phyloP scores from a whole-genome alignment of 805 yeast species.

The Zygosaccharomyces bisporus region DNA sequence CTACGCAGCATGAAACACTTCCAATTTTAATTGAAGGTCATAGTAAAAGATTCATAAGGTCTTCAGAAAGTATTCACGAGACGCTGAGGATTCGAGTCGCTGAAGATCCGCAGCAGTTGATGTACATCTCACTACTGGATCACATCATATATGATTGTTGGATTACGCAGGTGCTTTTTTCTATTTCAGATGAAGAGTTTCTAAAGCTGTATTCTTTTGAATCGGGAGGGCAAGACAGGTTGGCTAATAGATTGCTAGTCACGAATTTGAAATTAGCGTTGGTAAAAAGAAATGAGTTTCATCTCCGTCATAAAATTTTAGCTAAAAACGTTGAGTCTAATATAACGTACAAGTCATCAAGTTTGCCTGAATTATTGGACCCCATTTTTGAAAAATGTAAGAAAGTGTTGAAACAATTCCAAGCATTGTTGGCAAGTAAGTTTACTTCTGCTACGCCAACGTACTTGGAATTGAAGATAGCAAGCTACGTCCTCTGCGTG shows the following conservation, averaged over 20 bases:
- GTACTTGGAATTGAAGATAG: constrained; percentile 33
- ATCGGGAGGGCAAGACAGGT: not conserved
- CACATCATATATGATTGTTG: constrained; percentile 49
- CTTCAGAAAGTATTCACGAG: constrained; percentile 38
- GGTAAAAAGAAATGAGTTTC: constrained; percentile 35
- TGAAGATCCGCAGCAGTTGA: constrained; percentile 32
- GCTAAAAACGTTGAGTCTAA: constrained; percentile 17
- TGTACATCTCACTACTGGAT: constrained; percentile 44
- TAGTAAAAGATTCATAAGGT: constrained; percentile 37
- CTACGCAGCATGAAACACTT: constrained; percentile 47
- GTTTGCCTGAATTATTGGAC: constrained; percentile 5
- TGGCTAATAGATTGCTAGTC: constrained; percentile 14
- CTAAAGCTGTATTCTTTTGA: constrained; percentile 23
- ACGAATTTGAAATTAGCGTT: constrained; percentile 20
- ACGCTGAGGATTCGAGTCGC: constrained; percentile 35
- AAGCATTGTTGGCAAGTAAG: constrained; percentile 17
- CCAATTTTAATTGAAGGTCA: constrained; percentile 55
- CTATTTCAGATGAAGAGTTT: constrained; percentile 21
- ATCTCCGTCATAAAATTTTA: constrained; percentile 38
- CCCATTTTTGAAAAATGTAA: constrained; percentile 22
- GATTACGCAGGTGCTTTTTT: constrained; percentile 36
- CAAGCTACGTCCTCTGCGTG: constrained; percentile 33
- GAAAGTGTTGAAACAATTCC: constrained; percentile 27
- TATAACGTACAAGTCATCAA: constrained; percentile 6
- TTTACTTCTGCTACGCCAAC: constrained; percentile 20